Evolutionary conservation across 495 filamentous ascomycete genomes (phyloP).

Genomic region (Tricharina praecox): DNA sequence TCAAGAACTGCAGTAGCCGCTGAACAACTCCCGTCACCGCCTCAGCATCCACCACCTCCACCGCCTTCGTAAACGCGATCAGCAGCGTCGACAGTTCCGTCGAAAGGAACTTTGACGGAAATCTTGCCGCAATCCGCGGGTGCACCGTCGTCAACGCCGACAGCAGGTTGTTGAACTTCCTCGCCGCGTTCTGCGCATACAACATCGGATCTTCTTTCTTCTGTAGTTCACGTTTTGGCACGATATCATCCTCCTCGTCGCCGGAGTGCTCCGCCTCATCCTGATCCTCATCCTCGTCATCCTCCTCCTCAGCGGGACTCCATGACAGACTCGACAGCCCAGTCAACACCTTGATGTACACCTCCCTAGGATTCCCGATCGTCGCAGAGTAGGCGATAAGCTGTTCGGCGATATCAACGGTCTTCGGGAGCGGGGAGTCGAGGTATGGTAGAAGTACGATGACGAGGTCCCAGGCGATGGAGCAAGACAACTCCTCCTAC

Average conservation of each 20-base stretch:
- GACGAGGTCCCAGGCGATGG: slow-evolving; percentile 94
- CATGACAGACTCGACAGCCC: slow-evolving; percentile 42
- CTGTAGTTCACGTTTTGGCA: slow-evolving; percentile 8
- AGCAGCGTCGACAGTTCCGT: slow-evolving; percentile 47
- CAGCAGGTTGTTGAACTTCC: slow-evolving; percentile 58
- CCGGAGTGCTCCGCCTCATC: slow-evolving; percentile 18
- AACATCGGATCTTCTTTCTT: slow-evolving; percentile 19
- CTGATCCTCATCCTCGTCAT: slow-evolving; percentile 37
- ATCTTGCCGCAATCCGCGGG: slow-evolving; percentile 71
- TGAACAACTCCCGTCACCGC: slow-evolving; percentile 16
- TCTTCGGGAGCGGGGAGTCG: slow-evolving; percentile 36
- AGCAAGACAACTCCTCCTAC: slow-evolving; percentile 48
- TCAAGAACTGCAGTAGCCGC: slow-evolving; percentile 17
- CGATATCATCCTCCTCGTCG: slow-evolving; percentile 20
- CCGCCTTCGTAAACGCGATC: slow-evolving; percentile 22
- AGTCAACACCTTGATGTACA: slow-evolving; percentile 76
- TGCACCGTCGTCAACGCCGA: slow-evolving; percentile 75
- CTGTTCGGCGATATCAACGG: slow-evolving; percentile 28
- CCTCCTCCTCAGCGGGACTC: slow-evolving; percentile 27
- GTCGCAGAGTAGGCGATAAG: slow-evolving; percentile 38
- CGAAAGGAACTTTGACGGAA: slow-evolving; percentile 83
- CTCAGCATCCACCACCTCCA: slow-evolving; percentile 17
- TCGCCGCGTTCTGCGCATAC: slow-evolving; percentile 15
- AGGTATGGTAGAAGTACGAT: slow-evolving; percentile 70
- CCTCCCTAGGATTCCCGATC: slow-evolving; percentile 82